Evolutionary conservation across 2,329 filamentous ascomycete species (phyloP), one percentile per base, ranked within the genome.

Genomic region (Colletotrichum endophyticum): DNA sequence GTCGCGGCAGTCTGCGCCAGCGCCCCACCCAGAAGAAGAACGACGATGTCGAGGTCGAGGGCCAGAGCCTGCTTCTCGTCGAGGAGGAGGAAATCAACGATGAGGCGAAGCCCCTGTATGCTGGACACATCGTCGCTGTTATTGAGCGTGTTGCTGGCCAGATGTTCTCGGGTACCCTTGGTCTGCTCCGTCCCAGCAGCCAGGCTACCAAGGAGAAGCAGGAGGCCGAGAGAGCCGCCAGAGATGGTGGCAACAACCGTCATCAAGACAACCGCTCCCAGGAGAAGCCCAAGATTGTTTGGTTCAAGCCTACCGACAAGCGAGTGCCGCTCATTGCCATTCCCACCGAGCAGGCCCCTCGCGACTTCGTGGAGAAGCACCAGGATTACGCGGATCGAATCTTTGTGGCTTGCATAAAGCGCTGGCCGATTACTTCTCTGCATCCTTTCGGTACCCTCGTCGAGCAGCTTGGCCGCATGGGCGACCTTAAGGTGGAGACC

Each of bases 251-350:
- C 79, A 90, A 91, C 79, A 87, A 88, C 70, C 93, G 94, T 78
- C 91, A 93, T 70, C 93, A 97, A 79, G 95, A 96, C 77, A 93
- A 94, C 79, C 95, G 96, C 70, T 92, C 95, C 78, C 96, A 98
- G 84, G 97, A 99, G 79, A 98, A 98, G 87, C 97, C 97, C 78
- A 99, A 99, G 92, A 99, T 99, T 86, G 97, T 99, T 57, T 99
- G 97, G 97, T 99, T 99, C 89, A 99, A 99, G 90, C 97, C 97
- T 75, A 99, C 97, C 2, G 97, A 99, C 87, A 99, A 99, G 91
- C 95, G 97, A 83, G 97, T 99, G 64, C 97, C 97, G 66, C 90
- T 99, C 79, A 99, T 99, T 85, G 97, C 97, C 70, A 99, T 99
- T 79, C 97, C 97, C 2, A 99, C 97, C 5, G 97, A 99, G 85